Conservation (phyloP, 805 yeast genomes). For the Candida gorgasii region DNA sequence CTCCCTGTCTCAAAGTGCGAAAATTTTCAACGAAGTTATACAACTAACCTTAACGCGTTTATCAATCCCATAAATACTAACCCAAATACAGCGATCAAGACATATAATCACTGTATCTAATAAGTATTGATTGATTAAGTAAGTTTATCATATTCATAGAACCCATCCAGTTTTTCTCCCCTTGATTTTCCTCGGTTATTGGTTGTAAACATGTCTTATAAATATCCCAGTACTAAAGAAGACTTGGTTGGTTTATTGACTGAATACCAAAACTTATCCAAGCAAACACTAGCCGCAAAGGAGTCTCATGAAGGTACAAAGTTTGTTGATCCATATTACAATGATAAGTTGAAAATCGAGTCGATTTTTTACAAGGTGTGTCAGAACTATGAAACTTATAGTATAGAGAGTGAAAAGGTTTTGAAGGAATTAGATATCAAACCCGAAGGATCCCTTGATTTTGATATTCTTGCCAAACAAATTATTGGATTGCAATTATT, state of each 20-base stretch:
- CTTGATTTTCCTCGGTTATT: too few species aligned
- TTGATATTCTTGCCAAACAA: constrained; percentile 54
- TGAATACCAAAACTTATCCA: constrained; percentile 24
- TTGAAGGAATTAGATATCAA: constrained; percentile 4
- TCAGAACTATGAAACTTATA: constrained; percentile 24
- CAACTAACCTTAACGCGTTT: constrained; percentile 3
- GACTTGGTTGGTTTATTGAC: constrained; percentile 27
- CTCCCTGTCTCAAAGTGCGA: constrained; percentile 1
- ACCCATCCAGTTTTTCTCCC: neutral
- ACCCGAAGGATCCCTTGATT: constrained; percentile 32
- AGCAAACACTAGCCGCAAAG: constrained; percentile 13
- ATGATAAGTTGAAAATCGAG: constrained; percentile 30
- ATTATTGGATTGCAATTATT: constrained; percentile 62
- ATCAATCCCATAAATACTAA: neutral
- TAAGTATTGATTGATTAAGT: neutral
- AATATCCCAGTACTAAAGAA: constrained; percentile 26
- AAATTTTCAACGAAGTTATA: constrained; percentile 1
- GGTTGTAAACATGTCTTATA: constrained; percentile 1
- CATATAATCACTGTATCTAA: too few species aligned
- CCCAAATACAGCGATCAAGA: too few species aligned
- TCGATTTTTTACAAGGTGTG: constrained; percentile 28
- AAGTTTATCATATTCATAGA: neutral
- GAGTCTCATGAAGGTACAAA: constrained; percentile 9
- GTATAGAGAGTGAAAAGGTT: constrained; percentile 22
- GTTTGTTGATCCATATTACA: constrained; percentile 25